These are phyloP conservation scores for Nepenthes gracilis DNA, from an alignment of 148 eudicot species.

Conservation along the genomic window DNA sequence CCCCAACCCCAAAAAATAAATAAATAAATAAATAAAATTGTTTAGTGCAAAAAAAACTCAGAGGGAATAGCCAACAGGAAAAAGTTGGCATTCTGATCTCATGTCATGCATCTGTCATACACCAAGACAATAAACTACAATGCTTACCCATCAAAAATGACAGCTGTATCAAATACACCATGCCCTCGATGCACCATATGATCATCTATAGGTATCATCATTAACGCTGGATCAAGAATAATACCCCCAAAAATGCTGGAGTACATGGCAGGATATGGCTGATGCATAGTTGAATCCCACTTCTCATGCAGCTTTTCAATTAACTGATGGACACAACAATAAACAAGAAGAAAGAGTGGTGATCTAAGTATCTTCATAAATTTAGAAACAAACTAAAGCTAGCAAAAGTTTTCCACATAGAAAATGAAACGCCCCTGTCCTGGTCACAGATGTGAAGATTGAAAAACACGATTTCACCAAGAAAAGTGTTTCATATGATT, in stretches of 20 bases:
- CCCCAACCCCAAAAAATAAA: too few species aligned
- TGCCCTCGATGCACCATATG: conserved; percentile 91
- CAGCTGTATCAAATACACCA: conserved; percentile 71
- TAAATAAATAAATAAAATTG: too few species aligned
- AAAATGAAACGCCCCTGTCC: too few species aligned
- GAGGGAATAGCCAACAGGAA: too few species aligned
- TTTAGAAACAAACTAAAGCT: too few species aligned
- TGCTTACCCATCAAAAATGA: conserved; percentile 49
- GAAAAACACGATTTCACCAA: too few species aligned
- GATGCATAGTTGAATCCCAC: conserved; percentile 36
- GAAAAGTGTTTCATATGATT: too few species aligned
- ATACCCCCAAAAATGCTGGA: conserved; percentile 68
- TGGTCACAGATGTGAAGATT: too few species aligned
- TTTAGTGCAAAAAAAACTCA: too few species aligned
- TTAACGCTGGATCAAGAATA: conserved; percentile 61
- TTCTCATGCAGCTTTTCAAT: conserved; percentile 52
- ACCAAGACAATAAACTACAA: neutral
- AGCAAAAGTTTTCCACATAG: too few species aligned
- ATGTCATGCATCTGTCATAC: too few species aligned
- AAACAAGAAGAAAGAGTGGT: neutral
- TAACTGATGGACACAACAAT: conserved; percentile 21
- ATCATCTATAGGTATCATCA: conserved; percentile 77
- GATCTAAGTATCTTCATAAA: neutral
- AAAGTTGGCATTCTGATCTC: too few species aligned
- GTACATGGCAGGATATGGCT: conserved; percentile 69